These are phyloP conservation scores for Farysia itapuensis DNA, from an alignment of 1,284 basidiomycete genomes.

Conservation along the genomic window DNA sequence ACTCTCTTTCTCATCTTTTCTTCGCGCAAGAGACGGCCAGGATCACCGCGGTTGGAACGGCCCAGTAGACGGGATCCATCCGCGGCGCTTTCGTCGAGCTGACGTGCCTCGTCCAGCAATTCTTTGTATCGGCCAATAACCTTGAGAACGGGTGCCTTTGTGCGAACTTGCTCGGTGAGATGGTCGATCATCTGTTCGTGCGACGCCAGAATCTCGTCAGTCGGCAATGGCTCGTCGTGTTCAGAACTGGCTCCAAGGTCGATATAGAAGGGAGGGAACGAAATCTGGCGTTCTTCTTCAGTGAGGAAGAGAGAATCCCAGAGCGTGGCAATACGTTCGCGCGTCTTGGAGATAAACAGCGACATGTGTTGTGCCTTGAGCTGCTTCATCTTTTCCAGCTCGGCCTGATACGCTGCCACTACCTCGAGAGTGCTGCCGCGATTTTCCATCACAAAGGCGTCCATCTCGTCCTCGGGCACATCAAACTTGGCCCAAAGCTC, in stretches of 20 bases:
- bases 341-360: constrained; percentile 78
- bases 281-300: constrained; percentile 73
- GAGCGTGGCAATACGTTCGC: constrained; percentile 76
- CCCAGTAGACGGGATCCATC: constrained; percentile 60
- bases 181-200: constrained; percentile 85
- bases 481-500: constrained; percentile 57
- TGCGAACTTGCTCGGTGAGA: constrained; percentile 76
- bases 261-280: constrained; percentile 38
- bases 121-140: constrained; percentile 84
- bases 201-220: constrained; percentile 68
- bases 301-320: constrained; percentile 87
- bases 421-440: constrained; percentile 75
- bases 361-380: constrained; percentile 85
- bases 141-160: constrained; percentile 75
- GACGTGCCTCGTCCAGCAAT: constrained; percentile 86
- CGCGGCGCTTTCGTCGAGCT: constrained; percentile 71
- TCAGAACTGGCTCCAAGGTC: constrained; percentile 30
- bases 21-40: constrained; percentile 72
- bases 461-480: constrained; percentile 56
- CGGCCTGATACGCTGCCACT: constrained; percentile 78
- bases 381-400: constrained; percentile 85
- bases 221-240: constrained; percentile 31
- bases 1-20: constrained; percentile 98
- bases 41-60: constrained; percentile 68
- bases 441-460: constrained; percentile 55